Conservation (phyloP, 305 asterid species). For the Rubia peregrina region DNA sequence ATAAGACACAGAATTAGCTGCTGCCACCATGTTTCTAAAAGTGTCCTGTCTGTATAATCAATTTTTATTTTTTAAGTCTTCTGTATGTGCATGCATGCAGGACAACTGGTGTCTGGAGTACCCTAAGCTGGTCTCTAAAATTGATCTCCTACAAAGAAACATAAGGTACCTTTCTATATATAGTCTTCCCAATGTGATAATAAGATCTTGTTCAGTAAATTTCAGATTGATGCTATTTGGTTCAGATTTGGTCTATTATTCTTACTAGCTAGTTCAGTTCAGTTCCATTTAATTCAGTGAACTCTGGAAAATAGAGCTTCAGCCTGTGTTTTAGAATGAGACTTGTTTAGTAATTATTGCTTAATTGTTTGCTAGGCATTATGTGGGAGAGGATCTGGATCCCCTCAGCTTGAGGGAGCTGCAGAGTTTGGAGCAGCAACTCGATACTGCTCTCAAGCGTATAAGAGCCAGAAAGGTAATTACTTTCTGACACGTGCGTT, state of each 20-base stretch:
- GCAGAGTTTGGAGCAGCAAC: slow-evolving; percentile 67
- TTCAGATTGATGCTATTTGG: too few species aligned
- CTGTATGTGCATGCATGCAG: slow-evolving; percentile 21
- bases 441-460: slow-evolving; percentile 50
- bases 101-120: slow-evolving; percentile 44
- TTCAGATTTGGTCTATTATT: too few species aligned
- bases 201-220: too few species aligned
- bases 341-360: background rate
- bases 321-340: too few species aligned
- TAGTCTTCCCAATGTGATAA: background rate
- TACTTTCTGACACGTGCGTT: background rate
- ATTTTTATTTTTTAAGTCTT: background rate
- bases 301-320: too few species aligned
- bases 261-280: too few species aligned
- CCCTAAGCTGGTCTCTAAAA: slow-evolving; percentile 48
- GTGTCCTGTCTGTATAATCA: background rate
- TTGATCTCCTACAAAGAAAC: slow-evolving; percentile 53
- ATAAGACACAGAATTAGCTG: background rate
- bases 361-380: slow-evolving; percentile 35
- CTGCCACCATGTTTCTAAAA: background rate
- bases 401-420: slow-evolving; percentile 61
- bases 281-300: too few species aligned
- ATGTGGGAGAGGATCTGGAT: slow-evolving; percentile 54
- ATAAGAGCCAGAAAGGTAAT: slow-evolving; percentile 52
- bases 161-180: slow-evolving; percentile 37